Base-by-base conservation (phyloP, 495 filamentous ascomycete genomes). In the Annulohypoxylon maeteangense region DNA sequence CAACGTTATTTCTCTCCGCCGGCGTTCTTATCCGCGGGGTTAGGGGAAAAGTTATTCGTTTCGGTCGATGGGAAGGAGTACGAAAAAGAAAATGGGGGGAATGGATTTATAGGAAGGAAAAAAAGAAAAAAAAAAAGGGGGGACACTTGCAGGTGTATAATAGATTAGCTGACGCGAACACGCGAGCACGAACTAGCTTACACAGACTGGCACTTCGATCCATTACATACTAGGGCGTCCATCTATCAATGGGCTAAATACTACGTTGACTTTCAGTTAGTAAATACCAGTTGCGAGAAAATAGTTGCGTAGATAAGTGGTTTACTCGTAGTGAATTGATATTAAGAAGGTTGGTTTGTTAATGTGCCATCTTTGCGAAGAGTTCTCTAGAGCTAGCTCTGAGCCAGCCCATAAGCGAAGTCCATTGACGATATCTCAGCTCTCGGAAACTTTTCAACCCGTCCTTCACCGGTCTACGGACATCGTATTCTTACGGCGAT, bases 61-160 rank as follows among this genome's bases (percentile, higher is more conserved):
- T 7, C 3, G 0, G 40, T 44, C 40, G n/a, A 4, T 44, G 20
- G 23, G 25, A 48, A 20, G 40, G 40, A 44, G 16, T 16, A 42
- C 1, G 8, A 42, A 1, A 18, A 44, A 18, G 20, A 44, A 44
- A 48, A 18, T 20, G n/a, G 40, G 40, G 40, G 18, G 56, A 20
- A 42, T n/a, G n/a, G n/a, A n/a, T n/a, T n/a, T n/a, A n/a, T n/a
- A n/a, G n/a, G n/a, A 40, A 14, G 36, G 36, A 40, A 1, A 47
- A 44, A 44, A 23, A 31, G 36, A 4, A 16, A 31, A 25, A 12
- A 23, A 2, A 18, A 11, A 31, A 7, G 20, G 10, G 18, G 44
- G 29, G 5, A 59, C 20, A 50, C 20, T 38, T 54, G 60, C 60
- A 32, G 32, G 12, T 65, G 62, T 65, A 65, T 65, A 65, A 65